Conservation (phyloP, 1,139 yeast genomes). For the Candida gigantensis region DNA sequence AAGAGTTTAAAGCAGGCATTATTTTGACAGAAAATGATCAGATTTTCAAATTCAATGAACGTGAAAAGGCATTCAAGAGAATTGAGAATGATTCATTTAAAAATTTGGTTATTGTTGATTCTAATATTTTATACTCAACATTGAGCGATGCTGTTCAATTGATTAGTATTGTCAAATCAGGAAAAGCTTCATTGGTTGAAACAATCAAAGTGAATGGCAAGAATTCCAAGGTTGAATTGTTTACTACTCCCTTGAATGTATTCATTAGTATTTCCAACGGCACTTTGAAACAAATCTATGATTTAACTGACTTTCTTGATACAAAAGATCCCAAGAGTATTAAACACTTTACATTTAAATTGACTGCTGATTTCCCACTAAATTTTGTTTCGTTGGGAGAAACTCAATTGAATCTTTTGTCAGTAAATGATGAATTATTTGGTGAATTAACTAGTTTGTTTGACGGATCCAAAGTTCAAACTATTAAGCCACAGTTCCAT, state of each 20-base stretch:
- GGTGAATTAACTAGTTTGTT: slow-evolving; percentile 16
- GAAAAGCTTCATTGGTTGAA: slow-evolving; percentile 10
- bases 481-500: slow-evolving; percentile 9
- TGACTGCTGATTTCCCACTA: slow-evolving; percentile 9
- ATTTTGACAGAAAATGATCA: slow-evolving; percentile 21
- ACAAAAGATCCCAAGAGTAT: slow-evolving; percentile 21
- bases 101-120: slow-evolving; percentile 15
- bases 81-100: slow-evolving; percentile 15
- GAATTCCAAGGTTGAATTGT: slow-evolving; percentile 10
- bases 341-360: slow-evolving; percentile 15
- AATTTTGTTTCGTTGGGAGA: slow-evolving; percentile 13
- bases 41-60: slow-evolving; percentile 17
- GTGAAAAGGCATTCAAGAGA: slow-evolving; percentile 9
- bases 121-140: slow-evolving; percentile 13
- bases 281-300: slow-evolving; percentile 21
- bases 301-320: slow-evolving; percentile 30
- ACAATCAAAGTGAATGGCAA: slow-evolving; percentile 6
- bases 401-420: slow-evolving; percentile 13
- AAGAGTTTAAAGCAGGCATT: slow-evolving; percentile 22
- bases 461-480: slow-evolving; percentile 13
- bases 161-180: slow-evolving; percentile 5
- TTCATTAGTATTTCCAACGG: slow-evolving; percentile 14
- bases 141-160: slow-evolving; percentile 10
- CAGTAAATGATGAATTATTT: slow-evolving; percentile 8
- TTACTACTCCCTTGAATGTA: slow-evolving; percentile 21